Evolutionary conservation across 768 basidiomycete species (phyloP).

Genomic region (Rickenella mellea): DNA sequence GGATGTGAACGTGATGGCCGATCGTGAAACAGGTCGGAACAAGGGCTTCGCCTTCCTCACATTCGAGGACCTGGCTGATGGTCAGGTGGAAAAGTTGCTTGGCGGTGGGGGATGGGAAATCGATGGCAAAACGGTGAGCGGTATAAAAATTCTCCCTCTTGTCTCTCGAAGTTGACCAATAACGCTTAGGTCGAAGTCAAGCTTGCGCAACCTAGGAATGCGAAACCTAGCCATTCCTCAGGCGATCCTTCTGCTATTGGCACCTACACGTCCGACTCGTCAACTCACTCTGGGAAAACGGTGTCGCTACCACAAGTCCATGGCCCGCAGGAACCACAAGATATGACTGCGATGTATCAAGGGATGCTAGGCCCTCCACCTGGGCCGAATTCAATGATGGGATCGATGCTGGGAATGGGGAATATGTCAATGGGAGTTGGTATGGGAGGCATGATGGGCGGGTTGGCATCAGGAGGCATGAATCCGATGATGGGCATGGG

Average conservation of each 20-base stretch:
- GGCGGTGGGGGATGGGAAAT: conserved; percentile 57
- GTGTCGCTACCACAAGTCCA: conserved; percentile 4
- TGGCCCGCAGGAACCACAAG: conserved; percentile 29
- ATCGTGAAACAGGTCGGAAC: conserved; percentile 61
- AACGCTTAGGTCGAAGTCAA: conserved; percentile 70
- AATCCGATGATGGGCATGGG: conserved; percentile 42
- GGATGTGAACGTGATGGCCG: conserved; percentile 81
- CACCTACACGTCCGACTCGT: conserved; percentile 27
- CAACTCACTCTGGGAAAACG: conserved; percentile 22
- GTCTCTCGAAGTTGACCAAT: not conserved
- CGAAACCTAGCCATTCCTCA: conserved; percentile 26
- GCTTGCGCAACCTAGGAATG: conserved; percentile 60
- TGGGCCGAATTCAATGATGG: too few species aligned
- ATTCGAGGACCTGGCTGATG: conserved; percentile 55
- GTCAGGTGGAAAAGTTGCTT: conserved; percentile 55
- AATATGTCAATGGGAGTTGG: too few species aligned
- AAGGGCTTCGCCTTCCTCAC: conserved; percentile 87
- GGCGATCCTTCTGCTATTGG: conserved; percentile 20
- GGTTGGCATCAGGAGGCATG: conserved; percentile 32
- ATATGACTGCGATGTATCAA: conserved; percentile 51
- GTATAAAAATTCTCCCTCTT: not conserved
- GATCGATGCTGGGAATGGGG: conserved; percentile 35
- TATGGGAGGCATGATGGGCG: conserved; percentile 25
- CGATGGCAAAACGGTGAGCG: conserved; percentile 66
- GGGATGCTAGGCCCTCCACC: conserved; percentile 27